These are phyloP conservation scores for Fonsecaea pedrosoi DNA, from an alignment of 2,329 filamentous ascomycete genomes.

Conservation along the genomic window DNA sequence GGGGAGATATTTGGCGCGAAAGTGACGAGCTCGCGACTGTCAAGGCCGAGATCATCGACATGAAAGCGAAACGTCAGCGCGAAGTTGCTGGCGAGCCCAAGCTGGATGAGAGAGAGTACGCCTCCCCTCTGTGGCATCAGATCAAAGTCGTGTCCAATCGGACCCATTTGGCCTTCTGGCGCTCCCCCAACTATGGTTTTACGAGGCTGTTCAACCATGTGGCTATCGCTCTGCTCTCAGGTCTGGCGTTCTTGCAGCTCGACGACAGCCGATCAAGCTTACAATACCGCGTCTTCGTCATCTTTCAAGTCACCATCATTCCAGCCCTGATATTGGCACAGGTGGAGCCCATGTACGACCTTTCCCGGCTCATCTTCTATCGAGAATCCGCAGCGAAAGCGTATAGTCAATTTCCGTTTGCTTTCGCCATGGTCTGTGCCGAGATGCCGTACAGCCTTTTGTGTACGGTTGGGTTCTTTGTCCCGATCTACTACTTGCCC, in stretches of 20 bases:
- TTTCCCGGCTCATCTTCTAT: slow-evolving; percentile 82
- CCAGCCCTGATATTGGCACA: slow-evolving; percentile 83
- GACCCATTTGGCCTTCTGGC: slow-evolving; percentile 81
- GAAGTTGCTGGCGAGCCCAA: slow-evolving; percentile 52
- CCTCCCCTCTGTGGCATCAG: slow-evolving; percentile 79
- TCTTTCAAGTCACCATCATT: slow-evolving; percentile 84
- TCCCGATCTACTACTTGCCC: slow-evolving; percentile 84
- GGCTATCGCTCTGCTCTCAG: slow-evolving; percentile 76
- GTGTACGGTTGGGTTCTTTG: slow-evolving; percentile 79
- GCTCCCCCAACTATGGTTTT: slow-evolving; percentile 86
- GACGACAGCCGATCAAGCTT: slow-evolving; percentile 76
- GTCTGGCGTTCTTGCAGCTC: slow-evolving; percentile 78
- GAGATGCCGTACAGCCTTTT: slow-evolving; percentile 85
- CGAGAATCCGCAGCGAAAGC: slow-evolving; percentile 85
- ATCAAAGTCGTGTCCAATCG: slow-evolving; percentile 75
- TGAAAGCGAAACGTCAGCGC: slow-evolving; percentile 67
- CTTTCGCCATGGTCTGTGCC: slow-evolving; percentile 76
- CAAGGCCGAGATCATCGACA: slow-evolving; percentile 69
- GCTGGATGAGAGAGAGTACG: slow-evolving; percentile 75
- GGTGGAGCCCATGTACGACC: slow-evolving; percentile 82
- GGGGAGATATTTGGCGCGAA: slow-evolving; percentile 79
- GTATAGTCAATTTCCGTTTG: slow-evolving; percentile 81
- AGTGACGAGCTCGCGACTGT: slow-evolving; percentile 71
- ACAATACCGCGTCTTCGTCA: slow-evolving; percentile 86
- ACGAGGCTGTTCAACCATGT: slow-evolving; percentile 86